phyloP scores from a whole-genome alignment of 257 asterid species.

The Capsicum chinense region DNA sequence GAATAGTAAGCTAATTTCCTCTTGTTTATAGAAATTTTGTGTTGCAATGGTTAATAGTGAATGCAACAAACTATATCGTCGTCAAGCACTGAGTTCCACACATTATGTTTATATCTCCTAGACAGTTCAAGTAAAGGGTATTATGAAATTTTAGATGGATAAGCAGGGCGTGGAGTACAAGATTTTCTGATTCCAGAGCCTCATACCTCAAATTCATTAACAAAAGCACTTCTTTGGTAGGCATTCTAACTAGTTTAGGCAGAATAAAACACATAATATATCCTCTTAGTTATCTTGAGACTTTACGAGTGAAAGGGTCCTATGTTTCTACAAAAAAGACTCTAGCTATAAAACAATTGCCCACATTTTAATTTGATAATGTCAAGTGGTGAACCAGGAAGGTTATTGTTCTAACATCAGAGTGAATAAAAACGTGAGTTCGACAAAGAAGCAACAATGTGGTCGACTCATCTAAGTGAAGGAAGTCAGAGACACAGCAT shows the following conservation, averaged over 20 bases:
- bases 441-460: not conserved
- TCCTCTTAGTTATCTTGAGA: not conserved
- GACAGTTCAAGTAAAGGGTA: no score
- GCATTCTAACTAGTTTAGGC: not conserved
- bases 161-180: no score
- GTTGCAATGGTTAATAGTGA: no score
- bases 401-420: not conserved
- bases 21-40: no score
- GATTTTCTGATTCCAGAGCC: no score
- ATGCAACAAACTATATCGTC: no score
- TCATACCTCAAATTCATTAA: no score
- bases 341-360: constrained; percentile 6
- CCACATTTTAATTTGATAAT: not conserved
- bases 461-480: not conserved
- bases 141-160: no score
- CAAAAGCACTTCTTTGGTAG: not conserved
- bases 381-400: not conserved
- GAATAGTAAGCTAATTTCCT: no score
- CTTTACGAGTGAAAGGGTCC: not conserved
- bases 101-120: no score
- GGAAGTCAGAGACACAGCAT: not conserved
- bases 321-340: not conserved
- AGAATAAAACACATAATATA: not conserved
- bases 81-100: no score
- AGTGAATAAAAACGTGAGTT: not conserved